Evolutionary conservation across 2,329 filamentous ascomycete species (phyloP).

Genomic region (Sclerotinia nivalis): DNA sequence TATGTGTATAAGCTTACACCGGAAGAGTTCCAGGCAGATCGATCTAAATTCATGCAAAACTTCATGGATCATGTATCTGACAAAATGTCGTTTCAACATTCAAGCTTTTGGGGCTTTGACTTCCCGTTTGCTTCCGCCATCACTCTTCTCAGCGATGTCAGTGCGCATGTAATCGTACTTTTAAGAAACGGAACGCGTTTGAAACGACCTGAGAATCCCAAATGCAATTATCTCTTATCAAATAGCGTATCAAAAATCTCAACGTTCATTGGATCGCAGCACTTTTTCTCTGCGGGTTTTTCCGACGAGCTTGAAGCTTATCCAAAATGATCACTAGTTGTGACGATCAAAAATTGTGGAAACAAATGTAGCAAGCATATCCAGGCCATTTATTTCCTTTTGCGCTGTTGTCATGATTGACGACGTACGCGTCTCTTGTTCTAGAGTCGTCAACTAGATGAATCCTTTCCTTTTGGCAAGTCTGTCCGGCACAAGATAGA

Average conservation of each 20-base stretch:
- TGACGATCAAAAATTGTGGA: not conserved
- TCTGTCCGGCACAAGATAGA: not conserved
- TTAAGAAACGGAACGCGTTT: not conserved
- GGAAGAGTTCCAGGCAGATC: not conserved
- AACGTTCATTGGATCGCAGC: conserved; percentile 3
- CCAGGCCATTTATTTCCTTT: not conserved
- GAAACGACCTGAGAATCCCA: not conserved
- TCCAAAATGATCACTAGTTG: not conserved
- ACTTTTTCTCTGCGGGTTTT: not conserved
- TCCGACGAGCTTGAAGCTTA: not conserved
- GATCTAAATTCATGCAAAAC: conserved; percentile 2
- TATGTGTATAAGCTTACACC: not conserved
- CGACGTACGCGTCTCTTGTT: not conserved
- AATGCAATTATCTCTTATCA: not conserved
- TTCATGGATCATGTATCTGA: not conserved
- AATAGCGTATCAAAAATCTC: not conserved
- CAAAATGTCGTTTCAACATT: not conserved
- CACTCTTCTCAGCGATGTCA: not conserved
- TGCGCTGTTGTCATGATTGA: not conserved
- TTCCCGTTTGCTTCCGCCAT: not conserved
- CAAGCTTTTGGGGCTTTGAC: conserved; percentile 9
- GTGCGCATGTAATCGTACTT: not conserved
- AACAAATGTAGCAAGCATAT: not conserved
- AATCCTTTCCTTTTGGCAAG: conserved; percentile 6
- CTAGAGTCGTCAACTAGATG: not conserved